Evolutionary conservation across 2,329 filamentous ascomycete genomes (phyloP), one percentile per base, ranked within the genome.

Genomic region (Cordyceps cateniannulata): DNA sequence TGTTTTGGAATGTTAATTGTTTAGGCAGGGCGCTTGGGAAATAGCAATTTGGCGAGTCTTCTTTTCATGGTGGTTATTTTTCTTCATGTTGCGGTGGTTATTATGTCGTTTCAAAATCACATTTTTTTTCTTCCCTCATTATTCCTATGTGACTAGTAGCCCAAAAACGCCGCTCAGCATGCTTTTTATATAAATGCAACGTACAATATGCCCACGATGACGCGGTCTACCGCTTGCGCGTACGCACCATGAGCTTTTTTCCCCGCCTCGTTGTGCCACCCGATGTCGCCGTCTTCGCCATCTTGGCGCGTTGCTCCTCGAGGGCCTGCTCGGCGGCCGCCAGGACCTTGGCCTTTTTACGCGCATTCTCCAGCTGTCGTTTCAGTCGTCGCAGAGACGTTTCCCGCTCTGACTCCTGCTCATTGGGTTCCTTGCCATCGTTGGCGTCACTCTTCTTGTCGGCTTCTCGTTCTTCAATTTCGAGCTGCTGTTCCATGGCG

Each of bases 201-300:
- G 35, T 3, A 42, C 27, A 35, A 40, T 14, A 32, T 9, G 25
- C 3, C 29, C 38, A 29, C 8, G 6, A 57, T 22, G 27, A 9
- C 62, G 60, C 22, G 27, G 16, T 63, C 70, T 76, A 86, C 69
- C 83, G 78, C 77, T 88, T 88, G 64, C 85, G 78, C 70, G 83
- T 78, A 64, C 82, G 79, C 60, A 86, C 78, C 76, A 85, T 86
- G 64, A 86, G 80, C 74, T 84, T 86, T 71, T 81, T 81, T 25
- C 85, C 85, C 44, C 77, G 76, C 69, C 84, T 85, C 29, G 81
- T 86, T n/a, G 77, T 68, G 16, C 83, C 83, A 42, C 82, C 83
- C 6, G 81, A 79, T 2, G 84, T 87, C 9, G 81, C 76, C 65
- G 84, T 85, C 76, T 88, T 88, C 40, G 83, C 83, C 84, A 87